Evolutionary conservation across 495 filamentous ascomycete species (phyloP), one percentile per base, ranked within the genome.

Genomic region (Cercophora newfieldiana): DNA sequence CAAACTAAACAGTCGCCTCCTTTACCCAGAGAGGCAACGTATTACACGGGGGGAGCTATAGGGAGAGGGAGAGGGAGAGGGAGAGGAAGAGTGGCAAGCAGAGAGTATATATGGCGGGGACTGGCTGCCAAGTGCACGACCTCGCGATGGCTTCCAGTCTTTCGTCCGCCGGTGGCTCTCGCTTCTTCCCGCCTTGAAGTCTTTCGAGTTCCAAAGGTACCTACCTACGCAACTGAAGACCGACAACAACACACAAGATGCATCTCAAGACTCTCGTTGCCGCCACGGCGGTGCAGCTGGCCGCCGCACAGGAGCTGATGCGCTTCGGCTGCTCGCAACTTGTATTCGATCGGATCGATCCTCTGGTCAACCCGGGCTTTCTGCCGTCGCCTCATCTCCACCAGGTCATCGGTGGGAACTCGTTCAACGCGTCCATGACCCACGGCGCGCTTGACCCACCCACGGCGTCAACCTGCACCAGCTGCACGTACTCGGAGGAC

Each of bases 351-450:
- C 77, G 81, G 16, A 66, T 83, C 37, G 79, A 79, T 51, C 78
- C 80, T 24, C 57, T 80, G 19, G 81, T 81, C 59, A 74, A 79
- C 72, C 77, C 78, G 14, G 78, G 74, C 22, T 59, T 59, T 7
- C 69, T 67, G 19, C 78, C 79, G 3, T 79, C 80, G 14, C 67
- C 80, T 2, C 81, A 83, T 61, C 72, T 83, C 58, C 81, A 83
- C 56, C 80, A 82, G 54, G 72, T 83, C 25, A 75, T 82, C 7
- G 81, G 81, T n/a, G 81, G 81, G 50, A 81, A 83, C 77, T 75
- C 77, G 28, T 79, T 83, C 73, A 80, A 82, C 62, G 77, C 76
- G 19, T 72, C 76, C 49, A 82, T 82, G 81, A 60, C 64, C 7
- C 79, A 77, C 10, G 77, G 75, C 44, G 67, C 75, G 19, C 73